Evolutionary conservation across 2,329 filamentous ascomycete species (phyloP).

Genomic region (Ceratocystis eucalypticola): DNA sequence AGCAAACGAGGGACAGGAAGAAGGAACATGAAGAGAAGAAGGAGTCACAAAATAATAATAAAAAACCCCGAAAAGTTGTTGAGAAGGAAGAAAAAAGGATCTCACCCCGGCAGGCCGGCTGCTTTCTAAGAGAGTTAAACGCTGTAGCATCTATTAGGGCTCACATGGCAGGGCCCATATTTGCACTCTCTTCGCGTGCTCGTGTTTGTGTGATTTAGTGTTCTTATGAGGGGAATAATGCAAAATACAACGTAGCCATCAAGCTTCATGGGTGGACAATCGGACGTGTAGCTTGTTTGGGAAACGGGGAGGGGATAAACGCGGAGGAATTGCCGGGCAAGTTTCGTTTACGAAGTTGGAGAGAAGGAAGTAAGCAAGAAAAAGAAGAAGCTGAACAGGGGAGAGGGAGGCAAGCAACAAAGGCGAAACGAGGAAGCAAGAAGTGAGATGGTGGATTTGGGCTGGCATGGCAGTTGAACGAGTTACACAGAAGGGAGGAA

Average conservation of each 20-base stretch:
- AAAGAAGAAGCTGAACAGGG: background rate
- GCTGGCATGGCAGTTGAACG: background rate
- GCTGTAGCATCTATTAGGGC: background rate
- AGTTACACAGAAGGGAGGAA: background rate
- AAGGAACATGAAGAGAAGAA: background rate
- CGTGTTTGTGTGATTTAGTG: background rate
- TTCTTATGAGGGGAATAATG: background rate
- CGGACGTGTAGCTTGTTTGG: conserved; percentile 3
- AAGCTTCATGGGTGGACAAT: too few species aligned
- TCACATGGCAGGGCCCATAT: background rate
- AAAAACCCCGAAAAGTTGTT: background rate
- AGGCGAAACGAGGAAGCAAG: background rate
- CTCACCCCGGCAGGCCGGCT: background rate
- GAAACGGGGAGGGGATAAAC: background rate
- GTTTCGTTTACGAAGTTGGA: background rate
- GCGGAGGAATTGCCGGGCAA: background rate
- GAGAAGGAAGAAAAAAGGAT: background rate
- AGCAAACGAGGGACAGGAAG: background rate
- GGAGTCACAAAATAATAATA: background rate
- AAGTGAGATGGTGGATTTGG: background rate
- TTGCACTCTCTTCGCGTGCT: background rate
- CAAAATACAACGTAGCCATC: too few species aligned
- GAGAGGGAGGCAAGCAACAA: background rate
- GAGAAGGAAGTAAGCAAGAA: background rate
- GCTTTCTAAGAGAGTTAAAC: background rate